phyloP scores from a whole-genome alignment of 768 basidiomycete genomes.

The Clitopilus hobsonii region DNA sequence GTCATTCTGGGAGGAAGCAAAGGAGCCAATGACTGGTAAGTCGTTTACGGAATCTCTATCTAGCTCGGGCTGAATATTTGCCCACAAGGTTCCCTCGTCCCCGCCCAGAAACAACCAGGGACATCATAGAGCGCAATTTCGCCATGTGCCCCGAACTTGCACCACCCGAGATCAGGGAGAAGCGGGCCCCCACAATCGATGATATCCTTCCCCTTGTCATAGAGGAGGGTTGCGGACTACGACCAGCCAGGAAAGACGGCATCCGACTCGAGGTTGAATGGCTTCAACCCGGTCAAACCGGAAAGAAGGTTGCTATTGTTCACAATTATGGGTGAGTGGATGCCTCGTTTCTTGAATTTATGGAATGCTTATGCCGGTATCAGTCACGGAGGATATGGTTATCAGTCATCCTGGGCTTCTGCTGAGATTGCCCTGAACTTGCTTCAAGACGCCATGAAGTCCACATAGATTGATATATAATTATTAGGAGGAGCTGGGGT shows the following conservation, averaged over 20 bases:
- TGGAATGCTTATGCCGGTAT: background rate
- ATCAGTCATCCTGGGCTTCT: slow-evolving; percentile 64
- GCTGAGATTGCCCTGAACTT: slow-evolving; percentile 48
- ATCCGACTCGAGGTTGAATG: slow-evolving; percentile 53
- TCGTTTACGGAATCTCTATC: background rate
- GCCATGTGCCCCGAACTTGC: slow-evolving; percentile 53
- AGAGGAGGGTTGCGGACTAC: slow-evolving; percentile 54
- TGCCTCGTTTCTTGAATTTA: background rate
- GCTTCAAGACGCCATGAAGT: slow-evolving; percentile 29
- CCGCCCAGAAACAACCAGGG: slow-evolving; percentile 54
- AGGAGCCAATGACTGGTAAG: slow-evolving; percentile 56
- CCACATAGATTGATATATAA: background rate
- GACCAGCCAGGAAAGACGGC: slow-evolving; percentile 67
- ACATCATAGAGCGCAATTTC: slow-evolving; percentile 52
- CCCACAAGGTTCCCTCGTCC: slow-evolving; percentile 56
- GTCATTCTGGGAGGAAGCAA: slow-evolving; percentile 62
- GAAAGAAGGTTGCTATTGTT: slow-evolving; percentile 40
- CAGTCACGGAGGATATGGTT: slow-evolving; percentile 65
- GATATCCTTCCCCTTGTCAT: slow-evolving; percentile 45
- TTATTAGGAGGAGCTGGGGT: background rate
- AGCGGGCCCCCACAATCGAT: slow-evolving; percentile 40
- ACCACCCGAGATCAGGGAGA: slow-evolving; percentile 44
- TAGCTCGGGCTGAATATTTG: background rate
- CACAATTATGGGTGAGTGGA: slow-evolving; percentile 57
- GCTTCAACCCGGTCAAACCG: slow-evolving; percentile 21